Percentiles rank a stretch among this genome's conserved stretches.
These are phyloP conservation scores for Martiniozyma abietophila DNA, from an alignment of 805 yeast species.

Conservation along the genomic window DNA sequence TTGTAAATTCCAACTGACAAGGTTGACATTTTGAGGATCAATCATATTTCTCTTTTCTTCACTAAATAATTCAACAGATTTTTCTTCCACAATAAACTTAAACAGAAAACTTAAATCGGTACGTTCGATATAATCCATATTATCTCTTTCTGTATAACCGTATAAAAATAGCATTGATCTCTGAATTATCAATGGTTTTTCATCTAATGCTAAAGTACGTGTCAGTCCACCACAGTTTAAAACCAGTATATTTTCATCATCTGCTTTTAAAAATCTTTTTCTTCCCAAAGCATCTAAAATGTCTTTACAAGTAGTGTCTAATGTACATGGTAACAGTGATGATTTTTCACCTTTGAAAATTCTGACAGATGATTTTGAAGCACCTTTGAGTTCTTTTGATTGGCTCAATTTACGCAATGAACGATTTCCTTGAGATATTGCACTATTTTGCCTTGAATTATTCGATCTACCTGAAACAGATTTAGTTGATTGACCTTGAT, in stretches of 20 bases:
- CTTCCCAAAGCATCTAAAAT: constrained; percentile 61
- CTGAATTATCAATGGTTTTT: constrained; percentile 72
- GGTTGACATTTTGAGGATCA: constrained; percentile 65
- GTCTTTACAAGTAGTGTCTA: constrained; percentile 70
- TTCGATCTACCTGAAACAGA: constrained; percentile 3
- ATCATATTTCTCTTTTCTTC: constrained; percentile 30
- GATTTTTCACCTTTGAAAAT: constrained; percentile 80
- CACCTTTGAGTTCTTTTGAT: constrained; percentile 22
- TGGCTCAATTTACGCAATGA: too few species aligned
- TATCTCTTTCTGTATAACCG: constrained; percentile 75
- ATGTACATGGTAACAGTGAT: constrained; percentile 66
- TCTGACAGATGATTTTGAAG: constrained; percentile 38
- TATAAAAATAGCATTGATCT: constrained; percentile 59
- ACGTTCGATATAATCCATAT: constrained; percentile 67
- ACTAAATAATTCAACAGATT: constrained; percentile 34
- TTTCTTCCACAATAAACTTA: constrained; percentile 72
- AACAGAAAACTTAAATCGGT: constrained; percentile 77
- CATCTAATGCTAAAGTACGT: constrained; percentile 61
- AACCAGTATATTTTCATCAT: constrained; percentile 67
- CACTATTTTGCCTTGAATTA: too few species aligned
- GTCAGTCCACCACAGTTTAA: constrained; percentile 68
- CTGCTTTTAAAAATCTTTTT: constrained; percentile 64
- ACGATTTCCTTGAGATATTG: too few species aligned
- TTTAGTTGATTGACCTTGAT: too few species aligned
- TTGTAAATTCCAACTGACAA: constrained; percentile 64